phyloP scores from a whole-genome alignment of 1,284 basidiomycete genomes.

The Tilletia indica region DNA sequence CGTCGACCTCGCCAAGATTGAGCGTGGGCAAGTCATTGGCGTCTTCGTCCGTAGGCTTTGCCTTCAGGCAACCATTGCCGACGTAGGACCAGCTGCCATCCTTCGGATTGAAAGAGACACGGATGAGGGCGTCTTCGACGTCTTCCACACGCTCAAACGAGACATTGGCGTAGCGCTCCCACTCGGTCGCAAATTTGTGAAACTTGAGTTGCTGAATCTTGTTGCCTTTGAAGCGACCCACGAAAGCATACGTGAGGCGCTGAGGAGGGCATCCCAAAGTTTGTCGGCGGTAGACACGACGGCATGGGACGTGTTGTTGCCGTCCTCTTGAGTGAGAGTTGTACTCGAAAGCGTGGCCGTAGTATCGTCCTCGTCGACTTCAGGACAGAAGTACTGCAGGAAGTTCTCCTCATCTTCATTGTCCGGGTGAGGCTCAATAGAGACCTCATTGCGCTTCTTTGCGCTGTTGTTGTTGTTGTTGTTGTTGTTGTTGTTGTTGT shows the following conservation, averaged over 20 bases:
- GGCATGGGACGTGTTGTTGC: too few species aligned
- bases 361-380: not conserved
- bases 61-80: not conserved
- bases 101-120: not conserved
- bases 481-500: too few species aligned
- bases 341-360: not conserved
- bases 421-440: too few species aligned
- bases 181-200: not conserved
- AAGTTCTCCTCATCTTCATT: not conserved
- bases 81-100: slow-evolving; percentile 13
- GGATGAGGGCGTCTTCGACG: not conserved
- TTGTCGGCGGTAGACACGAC: not conserved
- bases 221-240: not conserved
- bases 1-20: slow-evolving; percentile 4
- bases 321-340: not conserved
- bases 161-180: slow-evolving; percentile 14
- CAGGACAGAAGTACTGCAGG: not conserved
- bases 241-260: slow-evolving; percentile 8
- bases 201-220: not conserved
- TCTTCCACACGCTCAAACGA: not conserved
- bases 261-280: not conserved
- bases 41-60: not conserved
- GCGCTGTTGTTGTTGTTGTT: too few species aligned
- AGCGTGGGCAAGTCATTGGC: not conserved
- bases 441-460: too few species aligned